Percentiles rank a stretch among this genome's conserved stretches.
Conservation (phyloP, 768 basidiomycete genomes). For the Suillus americanus region DNA sequence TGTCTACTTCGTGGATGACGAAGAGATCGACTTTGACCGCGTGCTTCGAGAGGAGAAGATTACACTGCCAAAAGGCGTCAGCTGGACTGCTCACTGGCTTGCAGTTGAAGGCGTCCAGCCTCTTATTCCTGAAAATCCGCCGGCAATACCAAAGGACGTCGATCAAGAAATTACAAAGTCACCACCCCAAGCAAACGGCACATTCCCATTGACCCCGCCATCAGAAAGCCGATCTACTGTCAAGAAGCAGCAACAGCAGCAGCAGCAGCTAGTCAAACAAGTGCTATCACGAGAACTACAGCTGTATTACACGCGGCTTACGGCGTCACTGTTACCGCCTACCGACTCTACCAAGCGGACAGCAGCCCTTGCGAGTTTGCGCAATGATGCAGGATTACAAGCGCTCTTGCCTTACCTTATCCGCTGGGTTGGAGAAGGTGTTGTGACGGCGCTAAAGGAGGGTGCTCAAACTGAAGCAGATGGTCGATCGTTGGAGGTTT, state of each 20-base stretch:
- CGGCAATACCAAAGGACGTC: constrained; percentile 65
- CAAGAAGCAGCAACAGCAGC: constrained; percentile 50
- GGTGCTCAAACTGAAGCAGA: constrained; percentile 58
- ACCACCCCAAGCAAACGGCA: constrained; percentile 25
- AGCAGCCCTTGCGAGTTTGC: constrained; percentile 87
- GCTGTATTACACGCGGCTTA: constrained; percentile 91
- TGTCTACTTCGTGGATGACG: constrained; percentile 94
- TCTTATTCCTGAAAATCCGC: constrained; percentile 93
- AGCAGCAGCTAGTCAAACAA: constrained; percentile 84
- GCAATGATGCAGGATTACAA: constrained; percentile 88
- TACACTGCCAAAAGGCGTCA: constrained; percentile 73
- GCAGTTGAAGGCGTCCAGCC: constrained; percentile 98
- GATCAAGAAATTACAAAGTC: constrained; percentile 33
- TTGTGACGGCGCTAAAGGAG: constrained; percentile 58
- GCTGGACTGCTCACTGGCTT: constrained; percentile 96
- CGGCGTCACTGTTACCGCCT: constrained; percentile 77
- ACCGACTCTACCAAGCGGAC: constrained; percentile 70
- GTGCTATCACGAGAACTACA: constrained; percentile 93
- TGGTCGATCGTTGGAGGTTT: constrained; percentile 71
- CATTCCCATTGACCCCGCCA: constrained; percentile 29
- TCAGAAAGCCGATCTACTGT: constrained; percentile 25
- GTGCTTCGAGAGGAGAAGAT: constrained; percentile 87
- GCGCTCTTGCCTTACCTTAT: constrained; percentile 92
- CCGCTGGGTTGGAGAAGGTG: constrained; percentile 91
- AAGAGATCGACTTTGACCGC: constrained; percentile 95